Evolutionary conservation across 2,329 filamentous ascomycete genomes (phyloP).

Genomic region (Rhytidhysteron rufulum): DNA sequence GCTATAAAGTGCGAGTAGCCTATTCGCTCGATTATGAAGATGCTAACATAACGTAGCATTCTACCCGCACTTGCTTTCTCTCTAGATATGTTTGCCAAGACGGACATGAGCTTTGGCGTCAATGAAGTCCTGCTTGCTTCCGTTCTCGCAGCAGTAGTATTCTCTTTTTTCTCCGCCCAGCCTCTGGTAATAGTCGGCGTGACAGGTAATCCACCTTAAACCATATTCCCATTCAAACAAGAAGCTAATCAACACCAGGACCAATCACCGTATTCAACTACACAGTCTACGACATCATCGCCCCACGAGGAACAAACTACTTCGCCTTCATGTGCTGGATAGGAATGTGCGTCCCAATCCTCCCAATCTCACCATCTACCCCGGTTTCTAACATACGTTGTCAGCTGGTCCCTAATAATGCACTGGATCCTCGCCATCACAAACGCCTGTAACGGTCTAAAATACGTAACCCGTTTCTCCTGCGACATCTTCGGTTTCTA

Average conservation of each 20-base stretch:
- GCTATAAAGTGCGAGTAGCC: no score
- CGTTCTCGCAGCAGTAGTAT: conserved; percentile 77
- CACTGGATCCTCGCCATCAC: conserved; percentile 80
- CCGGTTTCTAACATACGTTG: no score
- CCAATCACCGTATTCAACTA: conserved; percentile 94
- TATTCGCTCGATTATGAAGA: no score
- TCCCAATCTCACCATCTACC: not conserved
- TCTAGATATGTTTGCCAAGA: conserved; percentile 90
- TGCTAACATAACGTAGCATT: conserved; percentile 55
- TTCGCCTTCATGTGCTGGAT: conserved; percentile 92
- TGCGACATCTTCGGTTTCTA: conserved; percentile 96
- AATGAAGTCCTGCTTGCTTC: conserved; percentile 88
- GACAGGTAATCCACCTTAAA: conserved; percentile 53
- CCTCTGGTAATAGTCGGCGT: conserved; percentile 89
- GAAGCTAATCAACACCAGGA: conserved; percentile 40
- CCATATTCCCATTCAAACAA: not conserved
- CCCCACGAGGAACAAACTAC: conserved; percentile 72
- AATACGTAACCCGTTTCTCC: conserved; percentile 85
- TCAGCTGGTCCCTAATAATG: conserved; percentile 77
- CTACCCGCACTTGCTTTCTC: conserved; percentile 84
- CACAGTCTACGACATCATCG: conserved; percentile 86
- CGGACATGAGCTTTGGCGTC: conserved; percentile 77
- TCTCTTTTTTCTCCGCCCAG: conserved; percentile 74
- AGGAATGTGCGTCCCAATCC: conserved; percentile 57
- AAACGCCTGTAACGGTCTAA: conserved; percentile 84